Conservation (phyloP, 352 stramenopile genomes). For the Pythium coloratum region DNA sequence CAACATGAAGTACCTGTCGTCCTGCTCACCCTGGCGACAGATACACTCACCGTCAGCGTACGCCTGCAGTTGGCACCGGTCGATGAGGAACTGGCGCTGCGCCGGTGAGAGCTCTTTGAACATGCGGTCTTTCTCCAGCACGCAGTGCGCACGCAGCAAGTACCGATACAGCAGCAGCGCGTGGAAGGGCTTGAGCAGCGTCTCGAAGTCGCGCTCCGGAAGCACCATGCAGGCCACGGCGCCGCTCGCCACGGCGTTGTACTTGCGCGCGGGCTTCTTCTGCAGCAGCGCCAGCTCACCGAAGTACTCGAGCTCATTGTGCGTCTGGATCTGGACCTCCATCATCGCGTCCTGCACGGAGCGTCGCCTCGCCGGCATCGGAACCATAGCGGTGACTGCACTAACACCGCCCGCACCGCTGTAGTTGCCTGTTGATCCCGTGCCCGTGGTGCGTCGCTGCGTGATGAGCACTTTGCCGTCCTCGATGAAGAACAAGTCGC, state of each 20-base stretch:
- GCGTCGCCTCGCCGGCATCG: slow-evolving; percentile 25
- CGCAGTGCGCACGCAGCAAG: slow-evolving; percentile 48
- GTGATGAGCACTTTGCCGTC: slow-evolving; percentile 71
- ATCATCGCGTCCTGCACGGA: slow-evolving; percentile 49
- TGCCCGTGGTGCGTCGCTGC: slow-evolving; percentile 32
- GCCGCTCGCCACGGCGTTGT: slow-evolving; percentile 55
- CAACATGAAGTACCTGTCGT: slow-evolving; percentile 71
- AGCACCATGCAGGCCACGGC: slow-evolving; percentile 54
- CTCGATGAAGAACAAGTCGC: slow-evolving; percentile 73
- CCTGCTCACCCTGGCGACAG: slow-evolving; percentile 55
- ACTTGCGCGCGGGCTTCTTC: slow-evolving; percentile 30
- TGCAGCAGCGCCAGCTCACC: slow-evolving; percentile 56
- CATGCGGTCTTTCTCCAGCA: slow-evolving; percentile 63
- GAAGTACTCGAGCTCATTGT: slow-evolving; percentile 67
- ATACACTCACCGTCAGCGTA: slow-evolving; percentile 51
- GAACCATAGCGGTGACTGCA: slow-evolving; percentile 1
- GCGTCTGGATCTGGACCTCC: slow-evolving; percentile 55
- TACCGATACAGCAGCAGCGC: slow-evolving; percentile 60
- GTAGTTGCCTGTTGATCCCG: not conserved
- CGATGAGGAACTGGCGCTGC: slow-evolving; percentile 50
- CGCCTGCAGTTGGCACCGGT: slow-evolving; percentile 43
- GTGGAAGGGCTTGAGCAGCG: slow-evolving; percentile 51
- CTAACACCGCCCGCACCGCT: slow-evolving; percentile 4
- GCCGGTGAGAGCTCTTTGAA: slow-evolving; percentile 49
- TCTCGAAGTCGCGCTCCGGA: slow-evolving; percentile 35